phyloP scores from a whole-genome alignment of 2,329 filamentous ascomycete species.

The Penicillium sp. region DNA sequence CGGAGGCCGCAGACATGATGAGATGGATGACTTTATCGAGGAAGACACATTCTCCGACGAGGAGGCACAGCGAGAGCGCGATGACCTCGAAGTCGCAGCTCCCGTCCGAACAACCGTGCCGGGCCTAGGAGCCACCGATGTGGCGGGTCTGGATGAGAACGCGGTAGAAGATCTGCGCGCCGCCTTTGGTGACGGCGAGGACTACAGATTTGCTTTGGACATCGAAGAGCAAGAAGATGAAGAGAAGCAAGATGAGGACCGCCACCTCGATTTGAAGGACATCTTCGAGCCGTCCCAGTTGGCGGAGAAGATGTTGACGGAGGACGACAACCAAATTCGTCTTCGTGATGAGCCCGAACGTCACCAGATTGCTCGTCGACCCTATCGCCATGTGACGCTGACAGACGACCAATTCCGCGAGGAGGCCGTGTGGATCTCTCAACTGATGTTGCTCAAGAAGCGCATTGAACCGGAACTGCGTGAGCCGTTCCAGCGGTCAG shows the following conservation, averaged over 20 bases:
- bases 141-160: slow-evolving; percentile 84
- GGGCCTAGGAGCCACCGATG: slow-evolving; percentile 71
- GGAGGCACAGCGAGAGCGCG: slow-evolving; percentile 71
- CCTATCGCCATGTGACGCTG: slow-evolving; percentile 80
- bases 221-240: slow-evolving; percentile 83
- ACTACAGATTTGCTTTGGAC: slow-evolving; percentile 92
- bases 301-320: slow-evolving; percentile 89
- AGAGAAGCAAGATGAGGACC: slow-evolving; percentile 74
- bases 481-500: slow-evolving; percentile 80
- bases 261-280: slow-evolving; percentile 89
- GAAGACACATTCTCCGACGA: slow-evolving; percentile 91
- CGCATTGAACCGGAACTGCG: slow-evolving; percentile 70
- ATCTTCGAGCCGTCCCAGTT: slow-evolving; percentile 97
- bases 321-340: slow-evolving; percentile 90
- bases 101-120: slow-evolving; percentile 70
- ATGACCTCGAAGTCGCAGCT: slow-evolving; percentile 85
- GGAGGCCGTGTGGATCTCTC: slow-evolving; percentile 89
- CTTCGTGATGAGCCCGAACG: slow-evolving; percentile 88
- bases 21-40: slow-evolving; percentile 95
- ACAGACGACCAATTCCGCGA: slow-evolving; percentile 84
- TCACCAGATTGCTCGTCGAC: slow-evolving; percentile 86
- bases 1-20: slow-evolving; percentile 68
- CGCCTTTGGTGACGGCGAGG: slow-evolving; percentile 92
- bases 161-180: slow-evolving; percentile 93
- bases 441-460: slow-evolving; percentile 87